phyloP scores from a whole-genome alignment of 352 stramenopile genomes.

The Globisporangium middletonii region DNA sequence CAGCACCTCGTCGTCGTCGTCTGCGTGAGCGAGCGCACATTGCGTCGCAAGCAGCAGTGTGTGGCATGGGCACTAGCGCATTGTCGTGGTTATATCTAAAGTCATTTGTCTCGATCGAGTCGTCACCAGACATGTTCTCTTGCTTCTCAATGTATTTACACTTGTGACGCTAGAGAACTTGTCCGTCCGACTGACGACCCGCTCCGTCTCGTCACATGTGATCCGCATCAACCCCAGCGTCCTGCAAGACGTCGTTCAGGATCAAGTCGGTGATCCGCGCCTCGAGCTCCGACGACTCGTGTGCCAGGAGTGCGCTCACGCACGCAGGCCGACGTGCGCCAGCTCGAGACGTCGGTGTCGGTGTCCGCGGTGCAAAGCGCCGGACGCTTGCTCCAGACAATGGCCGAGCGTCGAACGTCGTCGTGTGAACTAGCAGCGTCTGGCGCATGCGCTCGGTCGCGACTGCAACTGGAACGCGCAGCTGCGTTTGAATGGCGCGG shows the following conservation, averaged over 20 bases:
- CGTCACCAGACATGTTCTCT: neutral
- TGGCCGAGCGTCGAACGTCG: neutral
- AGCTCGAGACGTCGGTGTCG: constrained; percentile 14
- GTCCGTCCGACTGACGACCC: too few species aligned
- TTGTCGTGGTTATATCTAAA: neutral
- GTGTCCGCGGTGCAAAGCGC: constrained; percentile 16
- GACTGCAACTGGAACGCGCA: constrained; percentile 1
- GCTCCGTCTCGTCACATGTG: too few species aligned
- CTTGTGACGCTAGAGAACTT: too few species aligned
- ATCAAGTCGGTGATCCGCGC: constrained; percentile 26
- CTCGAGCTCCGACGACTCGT: constrained; percentile 29
- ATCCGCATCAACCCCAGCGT: neutral
- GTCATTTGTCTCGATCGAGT: neutral
- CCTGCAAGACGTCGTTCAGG: constrained; percentile 25
- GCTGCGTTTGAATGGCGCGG: constrained; percentile 19
- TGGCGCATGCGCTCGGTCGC: constrained; percentile 5
- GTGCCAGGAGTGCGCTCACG: constrained; percentile 7
- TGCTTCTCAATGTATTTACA: neutral
- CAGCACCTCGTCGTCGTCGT: neutral
- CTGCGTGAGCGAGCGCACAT: too few species aligned
- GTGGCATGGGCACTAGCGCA: neutral
- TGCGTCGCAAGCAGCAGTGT: neutral
- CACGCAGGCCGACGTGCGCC: neutral
- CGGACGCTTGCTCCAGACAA: neutral
- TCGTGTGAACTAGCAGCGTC: neutral